Evolutionary conservation across 2,329 filamentous ascomycete genomes (phyloP).

Genomic region (Blastomyces gilchristii): DNA sequence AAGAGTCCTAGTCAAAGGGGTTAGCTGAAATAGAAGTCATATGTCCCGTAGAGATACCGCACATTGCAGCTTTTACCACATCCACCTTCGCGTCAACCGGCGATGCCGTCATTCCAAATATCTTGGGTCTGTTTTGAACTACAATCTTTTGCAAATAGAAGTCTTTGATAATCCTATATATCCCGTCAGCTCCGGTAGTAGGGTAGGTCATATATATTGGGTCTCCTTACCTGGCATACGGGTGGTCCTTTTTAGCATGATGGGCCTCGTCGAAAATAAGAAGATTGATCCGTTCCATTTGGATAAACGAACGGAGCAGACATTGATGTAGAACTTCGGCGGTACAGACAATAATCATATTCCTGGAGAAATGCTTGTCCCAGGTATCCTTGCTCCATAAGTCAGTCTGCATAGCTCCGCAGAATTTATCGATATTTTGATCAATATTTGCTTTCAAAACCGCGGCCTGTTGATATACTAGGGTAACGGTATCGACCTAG

Average conservation of each 20-base stretch:
- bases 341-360: conserved; percentile 86
- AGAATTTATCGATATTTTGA: conserved; percentile 62
- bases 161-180: conserved; percentile 30
- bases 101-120: conserved; percentile 96
- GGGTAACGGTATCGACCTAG: conserved; percentile 71
- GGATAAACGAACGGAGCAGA: conserved; percentile 67
- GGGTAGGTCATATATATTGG: background rate
- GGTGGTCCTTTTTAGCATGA: conserved; percentile 87
- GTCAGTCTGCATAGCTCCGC: conserved; percentile 56
- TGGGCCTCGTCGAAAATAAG: conserved; percentile 95
- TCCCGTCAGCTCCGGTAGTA: conserved; percentile 10
- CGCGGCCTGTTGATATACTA: conserved; percentile 81
- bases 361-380: conserved; percentile 47
- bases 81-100: conserved; percentile 77
- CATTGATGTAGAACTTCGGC: conserved; percentile 75
- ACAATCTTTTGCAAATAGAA: conserved; percentile 54
- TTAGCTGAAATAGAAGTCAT: conserved; percentile 1
- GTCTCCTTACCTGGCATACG: conserved; percentile 56
- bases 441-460: conserved; percentile 75
- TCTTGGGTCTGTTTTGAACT: conserved; percentile 50
- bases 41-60: conserved; percentile 9
- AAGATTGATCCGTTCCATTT: conserved; percentile 74
- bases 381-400: conserved; percentile 53
- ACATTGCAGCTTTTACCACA: conserved; percentile 55
- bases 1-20: conserved; percentile 43